phyloP scores from a whole-genome alignment of 1,139 yeast genomes.

The Candida sojae region DNA sequence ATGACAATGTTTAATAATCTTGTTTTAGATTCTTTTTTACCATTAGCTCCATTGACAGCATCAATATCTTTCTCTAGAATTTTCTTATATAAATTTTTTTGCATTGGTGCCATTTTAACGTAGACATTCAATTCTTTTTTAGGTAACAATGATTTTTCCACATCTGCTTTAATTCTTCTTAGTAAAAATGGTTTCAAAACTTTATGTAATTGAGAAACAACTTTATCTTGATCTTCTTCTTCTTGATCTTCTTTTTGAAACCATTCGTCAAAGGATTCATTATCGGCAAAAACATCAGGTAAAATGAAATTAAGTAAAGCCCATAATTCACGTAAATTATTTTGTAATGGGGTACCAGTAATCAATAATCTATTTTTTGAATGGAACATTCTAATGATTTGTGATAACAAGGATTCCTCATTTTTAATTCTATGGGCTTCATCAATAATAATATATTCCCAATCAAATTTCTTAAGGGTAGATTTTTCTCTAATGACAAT shows the following conservation, averaged over 20 bases:
- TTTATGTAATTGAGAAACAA: slow-evolving; percentile 85
- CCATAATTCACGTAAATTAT: slow-evolving; percentile 79
- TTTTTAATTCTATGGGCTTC: slow-evolving; percentile 84
- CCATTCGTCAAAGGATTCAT: slow-evolving; percentile 76
- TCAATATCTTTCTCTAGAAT: slow-evolving; percentile 78
- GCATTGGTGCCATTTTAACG: slow-evolving; percentile 77
- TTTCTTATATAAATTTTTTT: slow-evolving; percentile 72
- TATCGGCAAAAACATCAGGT: slow-evolving; percentile 78
- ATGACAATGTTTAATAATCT: slow-evolving; percentile 74
- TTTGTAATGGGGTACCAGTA: slow-evolving; percentile 83
- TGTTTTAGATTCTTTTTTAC: slow-evolving; percentile 74
- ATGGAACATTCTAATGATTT: slow-evolving; percentile 71
- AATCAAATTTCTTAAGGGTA: slow-evolving; percentile 59
- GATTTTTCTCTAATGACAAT: slow-evolving; percentile 76
- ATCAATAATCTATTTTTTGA: slow-evolving; percentile 69
- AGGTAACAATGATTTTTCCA: slow-evolving; percentile 74
- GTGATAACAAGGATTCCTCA: slow-evolving; percentile 73
- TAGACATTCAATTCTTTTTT: slow-evolving; percentile 73
- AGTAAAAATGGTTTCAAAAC: slow-evolving; percentile 77
- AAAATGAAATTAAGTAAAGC: slow-evolving; percentile 72
- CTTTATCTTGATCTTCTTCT: slow-evolving; percentile 39
- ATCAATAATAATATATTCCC: slow-evolving; percentile 78
- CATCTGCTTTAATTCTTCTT: slow-evolving; percentile 77
- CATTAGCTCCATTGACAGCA: slow-evolving; percentile 80
- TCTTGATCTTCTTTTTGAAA: slow-evolving; percentile 39